Evolutionary conservation across 2,329 filamentous ascomycete genomes (phyloP), one percentile per base, ranked within the genome.

Genomic region (Apiospora koreana): DNA sequence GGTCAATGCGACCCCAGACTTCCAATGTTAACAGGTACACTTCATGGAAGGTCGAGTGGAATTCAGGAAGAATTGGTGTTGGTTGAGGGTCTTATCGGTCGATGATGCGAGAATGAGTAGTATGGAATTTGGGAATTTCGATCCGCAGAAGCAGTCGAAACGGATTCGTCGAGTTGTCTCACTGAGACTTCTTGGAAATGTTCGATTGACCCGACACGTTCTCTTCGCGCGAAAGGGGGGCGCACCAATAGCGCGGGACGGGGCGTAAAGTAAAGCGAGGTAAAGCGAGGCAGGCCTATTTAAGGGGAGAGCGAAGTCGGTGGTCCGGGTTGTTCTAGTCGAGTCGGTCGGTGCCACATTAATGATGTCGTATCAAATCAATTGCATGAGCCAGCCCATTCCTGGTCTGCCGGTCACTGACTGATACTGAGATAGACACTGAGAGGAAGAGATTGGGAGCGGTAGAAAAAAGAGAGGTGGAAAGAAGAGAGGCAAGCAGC

Each of bases 191-290:
- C 54, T 38, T 62, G 54, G 54, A 38, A 62, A 38, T 62, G 54
- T 38, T 62, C 54, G 54, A 62, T 62, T 62, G 54, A 38, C 54
- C 54, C 54, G 54, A 62, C 54, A 62, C 54, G 31, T 62, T 62
- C 31, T 62, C 54, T 38, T 38, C 21, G 54, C 21, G 54, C 50
- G 50, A 58, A 38, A 62, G 21, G 54, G 48, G 54, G 54, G 54
- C 54, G 54, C 54, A 62, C 54, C 31, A n/a, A 62, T 38, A 35
- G 54, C 54, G 54, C 31, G 54, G 54, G 54, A 62, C 54, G 54
- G 31, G 54, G 54, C 54, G 35, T 35, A 3, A 35, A 35, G 54
- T 12, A 38, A 62, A 3, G 54, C 9, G 28, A 38, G 50, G 12
- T 16, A 46, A 46, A 21, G 54, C 28, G 31, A 62, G 35, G 35